Evolutionary conservation across 169 alveolate species (phyloP).

Genomic region (Cryptosporidium felis): DNA sequence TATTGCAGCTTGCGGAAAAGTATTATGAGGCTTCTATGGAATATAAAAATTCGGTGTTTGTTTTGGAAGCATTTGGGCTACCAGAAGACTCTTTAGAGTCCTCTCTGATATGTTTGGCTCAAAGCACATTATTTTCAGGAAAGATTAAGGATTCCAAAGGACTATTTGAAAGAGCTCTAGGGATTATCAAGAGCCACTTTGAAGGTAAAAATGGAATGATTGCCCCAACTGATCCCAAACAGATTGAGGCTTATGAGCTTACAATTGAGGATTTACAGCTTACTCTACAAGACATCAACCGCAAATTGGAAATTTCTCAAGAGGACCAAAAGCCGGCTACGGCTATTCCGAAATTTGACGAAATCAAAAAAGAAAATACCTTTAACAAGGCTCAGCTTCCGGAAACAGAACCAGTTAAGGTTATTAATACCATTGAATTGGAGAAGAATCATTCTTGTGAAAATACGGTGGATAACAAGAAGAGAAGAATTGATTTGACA

Average conservation of each 20-base stretch:
- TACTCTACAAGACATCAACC: constrained; percentile 55
- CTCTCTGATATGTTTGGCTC: constrained; percentile 64
- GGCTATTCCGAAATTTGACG: constrained; percentile 57
- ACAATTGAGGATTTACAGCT: constrained; percentile 63
- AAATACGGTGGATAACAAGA: constrained; percentile 44
- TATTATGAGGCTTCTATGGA: constrained; percentile 47
- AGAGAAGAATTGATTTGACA: constrained; percentile 54
- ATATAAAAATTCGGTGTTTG: constrained; percentile 35
- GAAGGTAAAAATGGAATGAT: constrained; percentile 49
- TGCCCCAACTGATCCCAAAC: constrained; percentile 18
- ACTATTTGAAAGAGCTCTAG: constrained; percentile 44
- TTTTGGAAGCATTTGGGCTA: constrained; percentile 25
- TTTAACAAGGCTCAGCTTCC: constrained; percentile 48
- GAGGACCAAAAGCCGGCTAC: constrained; percentile 55
- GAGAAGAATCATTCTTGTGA: not conserved
- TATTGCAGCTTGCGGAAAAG: constrained; percentile 57
- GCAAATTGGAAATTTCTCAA: constrained; percentile 24
- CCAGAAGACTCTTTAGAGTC: constrained; percentile 47
- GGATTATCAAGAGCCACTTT: constrained; percentile 11
- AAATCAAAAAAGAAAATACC: constrained; percentile 29
- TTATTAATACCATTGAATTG: constrained; percentile 19
- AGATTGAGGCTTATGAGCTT: constrained; percentile 37
- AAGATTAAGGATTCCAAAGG: constrained; percentile 26
- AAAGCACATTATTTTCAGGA: constrained; percentile 56
- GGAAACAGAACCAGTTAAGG: constrained; percentile 42